A percentile compares a stretch with the other conserved stretches of the same genome.
Evolutionary conservation across 305 asterid genomes (phyloP).

Genomic region (Solanum hybrid): DNA sequence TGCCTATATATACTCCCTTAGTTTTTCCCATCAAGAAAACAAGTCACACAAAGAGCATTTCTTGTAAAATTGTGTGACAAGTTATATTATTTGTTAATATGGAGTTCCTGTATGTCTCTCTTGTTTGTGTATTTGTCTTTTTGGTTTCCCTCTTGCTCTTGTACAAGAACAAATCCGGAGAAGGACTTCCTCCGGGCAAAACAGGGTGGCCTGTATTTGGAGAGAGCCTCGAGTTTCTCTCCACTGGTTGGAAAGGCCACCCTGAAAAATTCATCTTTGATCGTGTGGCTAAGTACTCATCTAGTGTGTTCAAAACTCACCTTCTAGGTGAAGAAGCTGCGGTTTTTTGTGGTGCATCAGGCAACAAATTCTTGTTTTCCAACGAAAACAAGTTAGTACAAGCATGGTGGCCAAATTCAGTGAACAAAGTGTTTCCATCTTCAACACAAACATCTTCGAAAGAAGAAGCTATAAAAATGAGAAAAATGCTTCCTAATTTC

Average conservation of each 20-base stretch:
- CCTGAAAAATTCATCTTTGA: constrained; percentile 72
- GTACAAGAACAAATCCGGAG: constrained; percentile 23
- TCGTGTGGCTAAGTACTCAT: constrained; percentile 46
- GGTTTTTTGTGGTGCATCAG: constrained; percentile 52
- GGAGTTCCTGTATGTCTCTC: constrained; percentile 44
- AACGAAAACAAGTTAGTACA: constrained; percentile 63
- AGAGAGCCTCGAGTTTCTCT: constrained; percentile 66
- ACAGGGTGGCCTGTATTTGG: constrained; percentile 73
- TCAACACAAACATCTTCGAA: constrained; percentile 38
- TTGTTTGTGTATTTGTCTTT: constrained; percentile 29
- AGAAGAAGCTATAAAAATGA: constrained; percentile 58
- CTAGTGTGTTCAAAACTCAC: constrained; percentile 50
- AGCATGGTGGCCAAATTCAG: constrained; percentile 69
- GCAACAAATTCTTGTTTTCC: constrained; percentile 57
- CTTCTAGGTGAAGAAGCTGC: constrained; percentile 49
- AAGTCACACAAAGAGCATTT: neutral
- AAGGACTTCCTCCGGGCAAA: constrained; percentile 52
- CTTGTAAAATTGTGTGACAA: neutral
- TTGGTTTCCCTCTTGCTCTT: constrained; percentile 34
- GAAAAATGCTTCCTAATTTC: constrained; percentile 58
- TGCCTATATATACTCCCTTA: neutral
- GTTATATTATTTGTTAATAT: constrained; percentile 8
- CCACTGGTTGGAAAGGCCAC: constrained; percentile 71
- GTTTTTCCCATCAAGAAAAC: neutral
- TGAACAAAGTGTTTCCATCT: constrained; percentile 63